Base-by-base conservation (phyloP, 2,329 filamentous ascomycete species). In the Cytospora mali region DNA sequence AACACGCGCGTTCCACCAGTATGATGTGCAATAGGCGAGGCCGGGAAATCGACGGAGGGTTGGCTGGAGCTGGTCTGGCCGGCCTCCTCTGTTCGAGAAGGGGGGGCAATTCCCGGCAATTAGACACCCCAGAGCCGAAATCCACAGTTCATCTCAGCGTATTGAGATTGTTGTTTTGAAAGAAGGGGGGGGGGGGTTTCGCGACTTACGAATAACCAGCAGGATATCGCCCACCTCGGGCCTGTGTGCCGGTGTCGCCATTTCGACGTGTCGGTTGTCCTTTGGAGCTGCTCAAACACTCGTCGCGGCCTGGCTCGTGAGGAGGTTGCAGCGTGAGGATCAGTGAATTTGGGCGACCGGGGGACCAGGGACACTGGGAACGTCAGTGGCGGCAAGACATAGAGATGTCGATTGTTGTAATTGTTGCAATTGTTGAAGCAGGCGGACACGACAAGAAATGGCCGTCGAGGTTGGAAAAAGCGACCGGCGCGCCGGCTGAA, bases 191-290 rank as follows among this genome's bases (percentile, higher is more conserved):
- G 16, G 39, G 18, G 4, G 18, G 53, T 39, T 25, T 50, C 52
- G 50, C 48, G 21, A 84, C 88, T 81, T 81, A 91, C 88, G 88
- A 70, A 91, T 88, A 69, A 91, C 88, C 68, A 91, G 75, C 69
- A 91, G 77, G 61, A 87, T 84, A 70, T 90, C 87, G 74, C 88
- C 88, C 67, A 85, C 79, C 29, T 87, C 84, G 71, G 85, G 87
- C 74, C 79, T 81, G 66, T 72, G 76, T 65, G 78, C 70, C 67
- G 71, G 64, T 71, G 60, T 62, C 59, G 61, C 61, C 61, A 75
- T 76, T 64, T 42, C 60, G 60, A 42, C 46, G 46, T 52, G 42
- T 42, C 29, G 27, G 55, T 62, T 61, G 65, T 64, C 63, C 54
- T 54, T 49, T 48, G 56, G 21, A 35, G 25, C 60, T 52, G 42